These are phyloP conservation scores for Arxiozyma heterogenica DNA, from an alignment of 1,139 yeast species.

Conservation along the genomic window DNA sequence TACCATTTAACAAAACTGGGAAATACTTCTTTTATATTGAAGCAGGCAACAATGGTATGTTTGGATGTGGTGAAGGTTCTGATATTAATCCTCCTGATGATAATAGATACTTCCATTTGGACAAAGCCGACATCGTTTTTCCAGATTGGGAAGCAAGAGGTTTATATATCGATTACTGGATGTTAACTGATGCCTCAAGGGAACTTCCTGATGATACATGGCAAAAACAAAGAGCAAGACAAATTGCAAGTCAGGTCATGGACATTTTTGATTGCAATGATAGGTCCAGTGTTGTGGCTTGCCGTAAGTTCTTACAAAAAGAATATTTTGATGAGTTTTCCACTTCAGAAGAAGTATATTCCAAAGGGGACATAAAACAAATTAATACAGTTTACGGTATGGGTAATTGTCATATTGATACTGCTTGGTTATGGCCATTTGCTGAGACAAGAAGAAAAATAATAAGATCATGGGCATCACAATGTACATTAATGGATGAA, in stretches of 20 bases:
- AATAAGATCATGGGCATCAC: constrained; percentile 94
- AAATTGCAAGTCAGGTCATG: constrained; percentile 70
- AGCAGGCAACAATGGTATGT: constrained; percentile 91
- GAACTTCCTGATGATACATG: constrained; percentile 66
- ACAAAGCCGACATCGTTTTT: constrained; percentile 65
- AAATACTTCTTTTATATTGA: constrained; percentile 57
- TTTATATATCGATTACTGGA: constrained; percentile 73
- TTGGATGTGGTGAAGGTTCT: constrained; percentile 66
- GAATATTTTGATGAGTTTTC: constrained; percentile 53
- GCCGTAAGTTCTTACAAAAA: constrained; percentile 58
- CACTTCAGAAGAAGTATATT: constrained; percentile 56
- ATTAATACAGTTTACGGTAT: constrained; percentile 60
- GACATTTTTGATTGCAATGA: constrained; percentile 59
- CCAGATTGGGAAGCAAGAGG: constrained; percentile 78
- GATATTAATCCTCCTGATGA: constrained; percentile 57
- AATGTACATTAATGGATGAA: constrained; percentile 69
- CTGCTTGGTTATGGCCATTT: constrained; percentile 98
- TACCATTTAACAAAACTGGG: constrained; percentile 43
- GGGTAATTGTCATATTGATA: constrained; percentile 95
- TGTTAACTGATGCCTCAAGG: constrained; percentile 82
- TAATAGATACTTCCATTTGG: constrained; percentile 59
- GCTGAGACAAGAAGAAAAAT: constrained; percentile 89
- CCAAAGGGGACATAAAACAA: constrained; percentile 27
- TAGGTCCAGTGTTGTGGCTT: constrained; percentile 41
- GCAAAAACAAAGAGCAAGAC: constrained; percentile 80